Conservation (phyloP, 441 rosid species). For the Cnidoscolus chayamansa region DNA sequence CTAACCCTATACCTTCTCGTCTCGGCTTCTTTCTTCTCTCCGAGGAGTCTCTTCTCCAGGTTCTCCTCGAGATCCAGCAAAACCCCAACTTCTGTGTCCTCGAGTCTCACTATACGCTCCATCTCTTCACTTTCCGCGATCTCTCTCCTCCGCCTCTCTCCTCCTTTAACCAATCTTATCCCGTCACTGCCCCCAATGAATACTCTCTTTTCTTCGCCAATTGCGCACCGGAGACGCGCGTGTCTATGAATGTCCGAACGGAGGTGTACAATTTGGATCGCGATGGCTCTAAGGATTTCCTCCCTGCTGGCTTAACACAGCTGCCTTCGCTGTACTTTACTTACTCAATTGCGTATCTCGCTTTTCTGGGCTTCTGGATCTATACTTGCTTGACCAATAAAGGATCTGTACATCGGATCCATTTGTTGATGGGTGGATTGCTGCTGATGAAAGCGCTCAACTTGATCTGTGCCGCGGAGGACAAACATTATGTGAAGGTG, state of each 20-base stretch:
- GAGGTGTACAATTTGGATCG: constrained; percentile 72
- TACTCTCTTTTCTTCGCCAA: constrained; percentile 90
- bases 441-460: constrained; percentile 79
- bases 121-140: constrained; percentile 74
- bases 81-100: constrained; percentile 83
- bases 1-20: constrained; percentile 54
- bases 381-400: constrained; percentile 48
- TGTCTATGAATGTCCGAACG: constrained; percentile 76
- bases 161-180: constrained; percentile 54
- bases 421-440: constrained; percentile 69
- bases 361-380: constrained; percentile 62
- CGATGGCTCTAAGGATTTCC: constrained; percentile 55
- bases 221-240: constrained; percentile 76
- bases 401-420: constrained; percentile 69
- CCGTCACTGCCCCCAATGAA: constrained; percentile 71
- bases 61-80: constrained; percentile 77
- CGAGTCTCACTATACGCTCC: constrained; percentile 53
- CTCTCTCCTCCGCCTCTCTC: constrained; percentile 82
- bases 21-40: constrained; percentile 97
- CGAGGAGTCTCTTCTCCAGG: constrained; percentile 82
- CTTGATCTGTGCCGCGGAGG: constrained; percentile 86
- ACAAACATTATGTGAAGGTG: constrained; percentile 77
- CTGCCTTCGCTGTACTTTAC: constrained; percentile 61
- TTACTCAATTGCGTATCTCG: constrained; percentile 52
- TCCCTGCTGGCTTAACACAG: constrained; percentile 87